These are phyloP conservation scores for Flaveria robusta DNA, from an alignment of 129 eudicot species.

Conservation along the genomic window DNA sequence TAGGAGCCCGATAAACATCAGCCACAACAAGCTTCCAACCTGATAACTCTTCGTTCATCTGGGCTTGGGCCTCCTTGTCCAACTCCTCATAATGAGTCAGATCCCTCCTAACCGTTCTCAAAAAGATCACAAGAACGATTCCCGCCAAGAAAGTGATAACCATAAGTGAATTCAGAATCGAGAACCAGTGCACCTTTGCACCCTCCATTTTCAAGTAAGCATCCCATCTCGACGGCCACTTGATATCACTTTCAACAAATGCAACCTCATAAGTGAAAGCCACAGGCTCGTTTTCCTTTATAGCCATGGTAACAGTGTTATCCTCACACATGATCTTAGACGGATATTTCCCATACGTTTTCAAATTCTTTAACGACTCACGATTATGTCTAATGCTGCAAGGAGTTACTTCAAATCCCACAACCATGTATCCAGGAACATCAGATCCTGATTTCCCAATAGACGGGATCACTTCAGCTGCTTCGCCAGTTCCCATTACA, in stretches of 20 bases:
- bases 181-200: slow-evolving; percentile 46
- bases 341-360: slow-evolving; percentile 33
- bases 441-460: slow-evolving; percentile 43
- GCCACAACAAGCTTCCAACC: slow-evolving; percentile 48
- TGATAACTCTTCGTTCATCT: slow-evolving; percentile 44
- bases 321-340: slow-evolving; percentile 24
- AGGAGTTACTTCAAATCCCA: slow-evolving; percentile 49
- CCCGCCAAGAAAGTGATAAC: slow-evolving; percentile 41
- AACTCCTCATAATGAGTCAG: slow-evolving; percentile 44
- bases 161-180: slow-evolving; percentile 46
- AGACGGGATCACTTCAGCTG: slow-evolving; percentile 59
- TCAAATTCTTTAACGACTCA: slow-evolving; percentile 21
- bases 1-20: slow-evolving; percentile 40
- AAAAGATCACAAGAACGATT: slow-evolving; percentile 39
- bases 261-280: slow-evolving; percentile 40
- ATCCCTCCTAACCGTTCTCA: slow-evolving; percentile 42
- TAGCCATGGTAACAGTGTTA: slow-evolving; percentile 18
- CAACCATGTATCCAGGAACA: slow-evolving; percentile 68
- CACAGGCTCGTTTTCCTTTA: slow-evolving; percentile 30
- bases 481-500: slow-evolving; percentile 82
- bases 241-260: slow-evolving; percentile 41
- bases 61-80: slow-evolving; percentile 40
- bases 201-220: slow-evolving; percentile 51
- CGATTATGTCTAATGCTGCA: slow-evolving; percentile 32
- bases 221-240: slow-evolving; percentile 50